Evolutionary conservation across 2,329 filamentous ascomycete species (phyloP).

Genomic region (Trichothecium sympodiale): DNA sequence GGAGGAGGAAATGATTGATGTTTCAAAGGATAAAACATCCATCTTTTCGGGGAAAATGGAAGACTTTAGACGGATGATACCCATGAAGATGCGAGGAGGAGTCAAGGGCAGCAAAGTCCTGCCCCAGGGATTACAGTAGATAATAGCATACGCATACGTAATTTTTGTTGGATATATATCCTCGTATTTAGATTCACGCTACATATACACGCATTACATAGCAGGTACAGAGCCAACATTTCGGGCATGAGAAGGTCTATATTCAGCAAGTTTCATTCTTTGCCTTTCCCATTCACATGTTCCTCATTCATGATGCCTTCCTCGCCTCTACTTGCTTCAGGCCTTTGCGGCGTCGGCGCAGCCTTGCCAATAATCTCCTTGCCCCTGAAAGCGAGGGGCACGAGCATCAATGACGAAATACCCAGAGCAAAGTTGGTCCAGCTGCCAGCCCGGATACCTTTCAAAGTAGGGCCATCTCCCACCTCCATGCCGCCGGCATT

Average conservation of each 20-base stretch:
- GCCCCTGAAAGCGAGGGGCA: slow-evolving; percentile 36
- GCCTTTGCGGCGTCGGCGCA: slow-evolving; percentile 1
- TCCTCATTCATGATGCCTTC: slow-evolving; percentile 13
- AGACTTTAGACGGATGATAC: not conserved
- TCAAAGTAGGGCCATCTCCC: slow-evolving; percentile 35
- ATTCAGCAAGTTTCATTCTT: not conserved
- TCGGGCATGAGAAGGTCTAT: too few relatives aligned
- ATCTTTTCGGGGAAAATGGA: not conserved
- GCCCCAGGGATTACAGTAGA: too few relatives aligned
- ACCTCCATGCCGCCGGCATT: slow-evolving; percentile 27
- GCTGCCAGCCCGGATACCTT: slow-evolving; percentile 35
- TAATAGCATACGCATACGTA: too few relatives aligned
- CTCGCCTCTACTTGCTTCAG: slow-evolving; percentile 5
- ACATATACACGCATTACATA: too few relatives aligned
- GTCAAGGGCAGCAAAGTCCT: too few relatives aligned
- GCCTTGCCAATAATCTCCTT: slow-evolving; percentile 40
- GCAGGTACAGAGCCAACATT: too few relatives aligned
- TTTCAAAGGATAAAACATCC: not conserved
- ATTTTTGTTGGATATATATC: too few relatives aligned
- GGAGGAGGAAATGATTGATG: slow-evolving; percentile 5
- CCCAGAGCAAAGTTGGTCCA: slow-evolving; percentile 43
- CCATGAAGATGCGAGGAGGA: not conserved
- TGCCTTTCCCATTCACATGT: slow-evolving; percentile 6
- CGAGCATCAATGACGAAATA: slow-evolving; percentile 28
- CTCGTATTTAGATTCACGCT: too few relatives aligned